Base-by-base conservation (phyloP, 306 rosid species). In the Medicago arabica region DNA sequence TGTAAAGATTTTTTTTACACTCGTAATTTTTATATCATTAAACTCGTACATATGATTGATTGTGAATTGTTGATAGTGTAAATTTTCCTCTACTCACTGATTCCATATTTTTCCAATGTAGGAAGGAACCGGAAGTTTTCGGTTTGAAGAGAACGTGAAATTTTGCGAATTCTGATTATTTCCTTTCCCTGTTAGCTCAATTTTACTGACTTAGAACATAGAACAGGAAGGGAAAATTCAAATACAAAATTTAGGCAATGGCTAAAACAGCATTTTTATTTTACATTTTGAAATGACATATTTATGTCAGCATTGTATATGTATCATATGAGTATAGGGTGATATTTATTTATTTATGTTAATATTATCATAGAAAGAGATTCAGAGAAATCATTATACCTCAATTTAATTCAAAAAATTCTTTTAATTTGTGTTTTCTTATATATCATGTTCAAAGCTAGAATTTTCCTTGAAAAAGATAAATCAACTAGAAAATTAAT, bases 101-200 rank as follows among this genome's bases (percentile, higher is more conserved):
- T 69, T 62, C 67, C 60, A 18, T 9, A 28, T 62, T 38, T 76
- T 38, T 71, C 6, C 57, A 69, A 43, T 71, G 69, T 21, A 63
- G 36, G 69, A 50, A 63, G 81, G 85, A 81, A 64, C 64, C 54
- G 50, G 55, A 76, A 54, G 58, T 71, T 81, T 76, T 62, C 70
- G 51, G 28, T 70, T 41, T 62, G 62, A 55, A 65, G 72, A 72
- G 47, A 81, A 70, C 53, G 51, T 36, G 62, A 81, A 17, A 18
- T 74, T 69, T 75, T 75, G 74, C 70, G 46, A 76, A 81, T 67
- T 54, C 47, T 41, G 71, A 69, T 31, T 40, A 75, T 69, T 69
- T 9, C 72, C 53, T 17, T 60, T 67, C 31, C 67, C 9, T 54
- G 70, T 8, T 70, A 69, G 44, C 61, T 18, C 15, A 69, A 60